These are phyloP conservation scores for Aspergillus terreus DNA, from an alignment of 2,329 filamentous ascomycete genomes.

Conservation along the genomic window DNA sequence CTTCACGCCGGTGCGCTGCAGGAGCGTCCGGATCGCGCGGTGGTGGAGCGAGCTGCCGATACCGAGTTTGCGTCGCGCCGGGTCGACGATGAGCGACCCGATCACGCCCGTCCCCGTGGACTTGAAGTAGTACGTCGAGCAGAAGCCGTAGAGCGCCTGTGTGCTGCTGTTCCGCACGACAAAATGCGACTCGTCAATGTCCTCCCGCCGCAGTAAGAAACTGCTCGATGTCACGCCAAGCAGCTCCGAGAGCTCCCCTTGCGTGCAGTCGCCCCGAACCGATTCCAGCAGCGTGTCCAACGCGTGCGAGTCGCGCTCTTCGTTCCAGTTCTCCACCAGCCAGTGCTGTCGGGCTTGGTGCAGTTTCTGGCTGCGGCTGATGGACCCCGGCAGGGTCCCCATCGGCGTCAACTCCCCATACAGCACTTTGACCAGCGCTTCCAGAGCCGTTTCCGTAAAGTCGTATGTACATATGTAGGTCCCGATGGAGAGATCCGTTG, in stretches of 20 bases:
- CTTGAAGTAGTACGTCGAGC: slow-evolving; percentile 77
- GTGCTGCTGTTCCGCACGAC: slow-evolving; percentile 94
- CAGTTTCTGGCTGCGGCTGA: slow-evolving; percentile 81
- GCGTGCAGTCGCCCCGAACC: slow-evolving; percentile 59
- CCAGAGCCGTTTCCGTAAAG: slow-evolving; percentile 88
- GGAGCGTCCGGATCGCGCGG: slow-evolving; percentile 71
- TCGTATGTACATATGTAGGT: slow-evolving; percentile 96
- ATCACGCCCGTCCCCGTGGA: slow-evolving; percentile 70
- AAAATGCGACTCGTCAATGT: slow-evolving; percentile 78
- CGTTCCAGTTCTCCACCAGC: slow-evolving; percentile 86
- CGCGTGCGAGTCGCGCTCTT: slow-evolving; percentile 68
- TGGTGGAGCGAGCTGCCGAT: slow-evolving; percentile 89
- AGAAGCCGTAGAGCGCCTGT: slow-evolving; percentile 85
- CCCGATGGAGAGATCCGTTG: slow-evolving; percentile 82
- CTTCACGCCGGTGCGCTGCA: slow-evolving; percentile 68
- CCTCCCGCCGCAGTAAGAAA: slow-evolving; percentile 68
- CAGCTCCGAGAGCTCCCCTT: slow-evolving; percentile 66
- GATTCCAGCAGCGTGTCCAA: slow-evolving; percentile 72
- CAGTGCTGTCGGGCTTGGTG: slow-evolving; percentile 90
- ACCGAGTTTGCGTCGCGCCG: slow-evolving; percentile 76
- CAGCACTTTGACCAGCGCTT: slow-evolving; percentile 75
- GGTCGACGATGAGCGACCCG: slow-evolving; percentile 85
- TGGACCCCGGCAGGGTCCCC: slow-evolving; percentile 62
- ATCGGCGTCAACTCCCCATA: slow-evolving; percentile 67
- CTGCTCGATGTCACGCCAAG: slow-evolving; percentile 66